These are phyloP conservation scores for Beta corolliflora DNA, from an alignment of 179 eudicot genomes.

Conservation along the genomic window DNA sequence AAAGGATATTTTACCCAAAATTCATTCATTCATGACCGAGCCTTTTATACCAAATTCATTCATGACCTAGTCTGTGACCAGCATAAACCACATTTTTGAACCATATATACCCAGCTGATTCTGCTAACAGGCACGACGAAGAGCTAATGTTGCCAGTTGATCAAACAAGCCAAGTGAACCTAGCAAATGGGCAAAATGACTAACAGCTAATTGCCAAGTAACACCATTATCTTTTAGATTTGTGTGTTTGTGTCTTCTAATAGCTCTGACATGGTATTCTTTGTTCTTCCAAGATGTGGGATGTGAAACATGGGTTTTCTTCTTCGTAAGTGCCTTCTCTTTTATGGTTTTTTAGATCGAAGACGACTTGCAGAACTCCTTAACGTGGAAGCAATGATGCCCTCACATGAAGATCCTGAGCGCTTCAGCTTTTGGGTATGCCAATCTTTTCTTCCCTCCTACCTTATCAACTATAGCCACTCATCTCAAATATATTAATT, in stretches of 20 bases:
- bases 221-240: not conserved
- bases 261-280: not conserved
- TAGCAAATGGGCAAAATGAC: not conserved
- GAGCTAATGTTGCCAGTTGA: not conserved
- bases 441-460: slow-evolving; percentile 11
- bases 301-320: slow-evolving; percentile 2
- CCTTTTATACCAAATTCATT: not conserved
- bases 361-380: slow-evolving; percentile 65
- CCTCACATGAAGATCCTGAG: slow-evolving; percentile 78
- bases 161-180: not conserved
- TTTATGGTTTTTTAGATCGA: slow-evolving; percentile 52
- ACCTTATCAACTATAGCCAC: not conserved
- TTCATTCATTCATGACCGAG: too few species aligned
- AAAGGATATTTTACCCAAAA: not conserved
- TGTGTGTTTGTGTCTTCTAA: not conserved
- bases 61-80: too few species aligned
- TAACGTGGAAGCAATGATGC: slow-evolving; percentile 85
- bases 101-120: not conserved
- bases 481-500: slow-evolving; percentile 4
- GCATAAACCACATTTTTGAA: too few species aligned
- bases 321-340: not conserved
- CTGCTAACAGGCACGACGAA: not conserved
- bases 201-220: not conserved
- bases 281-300: not conserved
- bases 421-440: slow-evolving; percentile 97